Conservation (phyloP, 2,329 filamentous ascomycete genomes). For the Botryotinia globosa region DNA sequence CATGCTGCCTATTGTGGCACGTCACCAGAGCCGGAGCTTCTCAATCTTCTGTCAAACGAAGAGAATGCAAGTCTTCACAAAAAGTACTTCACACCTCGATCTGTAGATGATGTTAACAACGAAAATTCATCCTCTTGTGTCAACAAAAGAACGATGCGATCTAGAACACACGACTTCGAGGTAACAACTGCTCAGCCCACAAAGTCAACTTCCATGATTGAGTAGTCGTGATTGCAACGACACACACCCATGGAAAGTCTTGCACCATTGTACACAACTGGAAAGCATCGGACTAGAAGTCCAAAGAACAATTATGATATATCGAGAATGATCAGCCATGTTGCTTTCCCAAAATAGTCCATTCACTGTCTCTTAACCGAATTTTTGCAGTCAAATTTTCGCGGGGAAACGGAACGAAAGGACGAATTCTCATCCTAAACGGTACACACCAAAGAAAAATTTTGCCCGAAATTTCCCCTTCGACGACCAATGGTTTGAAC, state of each 20-base stretch:
- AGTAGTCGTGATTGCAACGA: not conserved
- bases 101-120: too few relatives aligned
- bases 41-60: not conserved
- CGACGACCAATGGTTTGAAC: not conserved
- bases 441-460: not conserved
- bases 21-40: not conserved
- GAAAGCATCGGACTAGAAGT: too few relatives aligned
- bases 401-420: not conserved
- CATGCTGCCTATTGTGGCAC: not conserved
- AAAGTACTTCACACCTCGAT: not conserved
- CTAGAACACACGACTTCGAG: not conserved
- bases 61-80: not conserved
- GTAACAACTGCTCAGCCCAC: not conserved
- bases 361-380: not conserved
- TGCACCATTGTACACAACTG: rapidly evolving
- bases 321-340: not conserved
- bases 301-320: rapidly evolving
- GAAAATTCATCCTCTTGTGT: not conserved
- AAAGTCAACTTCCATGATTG: not conserved
- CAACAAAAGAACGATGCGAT: too few relatives aligned
- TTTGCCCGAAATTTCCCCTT: not conserved
- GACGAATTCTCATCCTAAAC: not conserved
- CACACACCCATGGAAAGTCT: not conserved
- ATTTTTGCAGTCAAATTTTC: not conserved
- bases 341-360: not conserved